Conservation (phyloP, 352 stramenopile genomes). For the Phytopythium mirpurense region DNA sequence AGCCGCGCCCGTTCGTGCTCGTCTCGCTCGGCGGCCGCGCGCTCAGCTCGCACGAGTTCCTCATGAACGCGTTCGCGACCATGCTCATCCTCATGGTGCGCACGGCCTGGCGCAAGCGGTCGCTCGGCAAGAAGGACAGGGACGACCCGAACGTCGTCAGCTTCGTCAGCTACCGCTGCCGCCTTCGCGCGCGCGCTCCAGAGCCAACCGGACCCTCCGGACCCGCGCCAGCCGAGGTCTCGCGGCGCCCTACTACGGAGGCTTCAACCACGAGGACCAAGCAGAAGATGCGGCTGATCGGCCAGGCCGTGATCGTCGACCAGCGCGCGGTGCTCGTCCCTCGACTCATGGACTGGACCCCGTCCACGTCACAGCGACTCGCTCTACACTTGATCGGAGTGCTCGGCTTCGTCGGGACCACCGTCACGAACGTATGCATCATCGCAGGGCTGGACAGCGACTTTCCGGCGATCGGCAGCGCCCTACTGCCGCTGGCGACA, state of each 20-base stretch:
- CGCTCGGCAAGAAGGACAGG: constrained; percentile 8
- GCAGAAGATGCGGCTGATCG: not conserved
- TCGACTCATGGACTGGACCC: not conserved
- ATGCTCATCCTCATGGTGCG: constrained; percentile 22
- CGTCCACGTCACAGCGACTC: not conserved
- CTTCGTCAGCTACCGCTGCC: constrained; percentile 26
- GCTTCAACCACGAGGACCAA: no score
- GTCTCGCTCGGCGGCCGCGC: constrained; percentile 1
- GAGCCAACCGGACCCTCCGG: no score
- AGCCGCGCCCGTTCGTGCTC: constrained; percentile 4
- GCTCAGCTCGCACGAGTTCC: constrained; percentile 11
- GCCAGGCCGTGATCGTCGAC: not conserved
- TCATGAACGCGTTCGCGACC: constrained; percentile 23
- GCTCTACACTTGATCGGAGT: not conserved
- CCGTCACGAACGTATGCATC: not conserved
- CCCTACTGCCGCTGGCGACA: not conserved
- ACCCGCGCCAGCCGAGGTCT: no score
- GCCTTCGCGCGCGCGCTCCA: constrained; percentile 9
- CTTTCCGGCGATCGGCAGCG: not conserved
- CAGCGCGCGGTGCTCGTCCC: not conserved
- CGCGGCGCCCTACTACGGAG: no score
- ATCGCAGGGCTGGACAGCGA: not conserved
- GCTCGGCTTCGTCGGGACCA: constrained; percentile 1
- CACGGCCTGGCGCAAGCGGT: constrained; percentile 20
- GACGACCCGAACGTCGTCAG: constrained; percentile 15